phyloP scores from a whole-genome alignment of 805 yeast species.

The Cyberlindnera bimundalis region DNA sequence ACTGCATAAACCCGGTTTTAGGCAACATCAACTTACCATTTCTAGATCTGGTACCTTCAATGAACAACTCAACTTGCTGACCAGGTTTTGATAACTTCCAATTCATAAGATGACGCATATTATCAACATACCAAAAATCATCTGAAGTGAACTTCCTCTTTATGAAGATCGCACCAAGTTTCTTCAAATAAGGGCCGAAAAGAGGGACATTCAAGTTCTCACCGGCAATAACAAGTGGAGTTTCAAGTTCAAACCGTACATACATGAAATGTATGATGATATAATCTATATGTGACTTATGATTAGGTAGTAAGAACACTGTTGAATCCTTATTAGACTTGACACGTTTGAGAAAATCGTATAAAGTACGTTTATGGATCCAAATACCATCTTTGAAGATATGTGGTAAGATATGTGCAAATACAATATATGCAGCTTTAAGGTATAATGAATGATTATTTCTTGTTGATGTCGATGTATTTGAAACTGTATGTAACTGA shows the following conservation, averaged over 20 bases:
- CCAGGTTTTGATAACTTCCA: constrained; percentile 8
- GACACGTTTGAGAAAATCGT: constrained; percentile 10
- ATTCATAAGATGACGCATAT: constrained; percentile 13
- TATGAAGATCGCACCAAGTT: constrained; percentile 23
- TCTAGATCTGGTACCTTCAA: constrained; percentile 26
- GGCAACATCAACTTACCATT: constrained; percentile 25
- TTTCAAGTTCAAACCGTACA: constrained; percentile 17
- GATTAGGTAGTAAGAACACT: constrained; percentile 21
- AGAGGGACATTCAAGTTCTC: constrained; percentile 25
- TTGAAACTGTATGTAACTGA: constrained; percentile 11
- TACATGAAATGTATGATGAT: constrained; percentile 22
- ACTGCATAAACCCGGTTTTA: constrained; percentile 22
- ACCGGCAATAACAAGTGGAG: constrained; percentile 26
- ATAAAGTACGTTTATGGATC: constrained; percentile 17
- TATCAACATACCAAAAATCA: constrained; percentile 20
- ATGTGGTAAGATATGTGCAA: constrained; percentile 15
- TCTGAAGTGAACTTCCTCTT: constrained; percentile 18
- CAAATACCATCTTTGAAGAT: constrained; percentile 26
- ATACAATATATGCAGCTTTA: constrained; percentile 18
- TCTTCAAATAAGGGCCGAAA: constrained; percentile 19
- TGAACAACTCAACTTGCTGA: constrained; percentile 20
- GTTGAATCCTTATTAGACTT: constrained; percentile 1
- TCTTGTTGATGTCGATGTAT: constrained; percentile 15
- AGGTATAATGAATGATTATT: constrained; percentile 11
- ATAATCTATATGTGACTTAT: constrained; percentile 25